phyloP scores from a whole-genome alignment of 176 grass and related monocot species.

The Lolium rigidum region DNA sequence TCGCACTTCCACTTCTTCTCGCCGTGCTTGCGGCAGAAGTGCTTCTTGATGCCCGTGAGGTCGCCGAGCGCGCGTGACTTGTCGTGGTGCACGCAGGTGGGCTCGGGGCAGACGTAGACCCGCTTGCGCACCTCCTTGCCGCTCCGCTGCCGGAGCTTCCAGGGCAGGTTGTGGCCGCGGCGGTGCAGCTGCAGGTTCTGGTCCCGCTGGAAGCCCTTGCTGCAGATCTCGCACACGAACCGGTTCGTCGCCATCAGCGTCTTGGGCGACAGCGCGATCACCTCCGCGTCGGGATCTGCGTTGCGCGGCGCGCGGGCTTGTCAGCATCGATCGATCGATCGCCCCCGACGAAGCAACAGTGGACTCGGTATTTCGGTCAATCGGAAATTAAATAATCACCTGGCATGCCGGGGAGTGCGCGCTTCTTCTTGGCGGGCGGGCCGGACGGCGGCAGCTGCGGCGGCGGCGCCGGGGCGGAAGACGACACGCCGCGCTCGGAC shows the following conservation, averaged over 20 bases:
- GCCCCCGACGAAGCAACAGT: background rate
- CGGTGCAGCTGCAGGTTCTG: slow-evolving; percentile 98
- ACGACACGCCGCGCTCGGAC: slow-evolving; percentile 62
- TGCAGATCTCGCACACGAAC: slow-evolving; percentile 99
- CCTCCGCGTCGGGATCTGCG: slow-evolving; percentile 97
- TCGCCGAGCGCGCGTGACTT: slow-evolving; percentile 74
- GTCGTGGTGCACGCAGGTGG: slow-evolving; percentile 83
- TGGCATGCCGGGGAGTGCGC: slow-evolving; percentile 97
- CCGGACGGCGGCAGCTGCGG: slow-evolving; percentile 27
- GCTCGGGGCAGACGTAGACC: slow-evolving; percentile 90
- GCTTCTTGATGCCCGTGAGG: slow-evolving; percentile 93
- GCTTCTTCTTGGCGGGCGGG: slow-evolving; percentile 85
- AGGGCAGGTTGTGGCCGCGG: slow-evolving; percentile 94
- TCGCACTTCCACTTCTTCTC: slow-evolving; percentile 99
- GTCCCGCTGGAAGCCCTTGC: slow-evolving; percentile 98
- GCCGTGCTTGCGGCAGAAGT: slow-evolving; percentile 96
- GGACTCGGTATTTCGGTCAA: background rate
- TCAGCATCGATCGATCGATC: slow-evolving; percentile 9
- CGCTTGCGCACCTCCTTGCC: slow-evolving; percentile 81
- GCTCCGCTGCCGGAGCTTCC: slow-evolving; percentile 94
- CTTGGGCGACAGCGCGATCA: slow-evolving; percentile 94
- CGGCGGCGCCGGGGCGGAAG: slow-evolving; percentile 55
- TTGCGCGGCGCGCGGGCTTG: no score
- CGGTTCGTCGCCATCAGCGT: slow-evolving; percentile 93
- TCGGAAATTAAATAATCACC: slow-evolving; percentile 48